Conservation (phyloP, 1,284 basidiomycete species). For the Sporisorium reilianum region DNA sequence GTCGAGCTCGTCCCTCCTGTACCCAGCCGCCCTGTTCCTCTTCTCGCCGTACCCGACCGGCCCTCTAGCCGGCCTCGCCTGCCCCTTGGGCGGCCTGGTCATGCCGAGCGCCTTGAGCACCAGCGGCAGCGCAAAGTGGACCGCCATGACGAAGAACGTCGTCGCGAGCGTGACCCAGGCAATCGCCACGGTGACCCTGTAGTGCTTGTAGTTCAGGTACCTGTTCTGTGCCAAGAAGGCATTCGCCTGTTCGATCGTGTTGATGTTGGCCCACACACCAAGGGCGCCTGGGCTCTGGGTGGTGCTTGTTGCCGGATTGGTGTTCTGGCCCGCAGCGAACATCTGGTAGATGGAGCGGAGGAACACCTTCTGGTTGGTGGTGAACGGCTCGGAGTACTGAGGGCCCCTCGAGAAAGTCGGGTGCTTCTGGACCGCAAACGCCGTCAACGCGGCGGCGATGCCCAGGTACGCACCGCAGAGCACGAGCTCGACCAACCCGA, state of each 20-base stretch:
- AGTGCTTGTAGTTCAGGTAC: constrained; percentile 54
- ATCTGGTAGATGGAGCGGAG: constrained; percentile 40
- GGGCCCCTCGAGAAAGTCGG: constrained; percentile 35
- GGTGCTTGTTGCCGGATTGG: constrained; percentile 32
- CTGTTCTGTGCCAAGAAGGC: constrained; percentile 38
- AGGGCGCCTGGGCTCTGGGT: constrained; percentile 22
- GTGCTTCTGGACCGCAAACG: constrained; percentile 42
- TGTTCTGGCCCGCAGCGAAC: constrained; percentile 25
- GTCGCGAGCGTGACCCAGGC: constrained; percentile 55
- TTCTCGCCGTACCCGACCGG: constrained; percentile 36
- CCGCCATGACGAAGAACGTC: constrained; percentile 58
- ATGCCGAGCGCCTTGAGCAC: constrained; percentile 53
- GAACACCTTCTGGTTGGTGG: constrained; percentile 32
- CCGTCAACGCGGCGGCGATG: constrained; percentile 51
- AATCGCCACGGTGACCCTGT: constrained; percentile 50
- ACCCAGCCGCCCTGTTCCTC: constrained; percentile 16
- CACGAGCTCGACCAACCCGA: constrained; percentile 47
- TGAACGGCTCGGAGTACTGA: constrained; percentile 50
- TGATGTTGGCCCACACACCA: constrained; percentile 41
- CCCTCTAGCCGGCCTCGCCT: constrained; percentile 10
- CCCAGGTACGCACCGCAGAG: constrained; percentile 51
- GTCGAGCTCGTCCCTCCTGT: constrained; percentile 24
- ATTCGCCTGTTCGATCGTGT: constrained; percentile 44
- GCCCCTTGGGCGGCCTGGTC: constrained; percentile 47
- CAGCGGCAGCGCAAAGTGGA: constrained; percentile 59